Evolutionary conservation across 1,139 yeast species (phyloP).

Genomic region (Magnusiomyces starmeri): DNA sequence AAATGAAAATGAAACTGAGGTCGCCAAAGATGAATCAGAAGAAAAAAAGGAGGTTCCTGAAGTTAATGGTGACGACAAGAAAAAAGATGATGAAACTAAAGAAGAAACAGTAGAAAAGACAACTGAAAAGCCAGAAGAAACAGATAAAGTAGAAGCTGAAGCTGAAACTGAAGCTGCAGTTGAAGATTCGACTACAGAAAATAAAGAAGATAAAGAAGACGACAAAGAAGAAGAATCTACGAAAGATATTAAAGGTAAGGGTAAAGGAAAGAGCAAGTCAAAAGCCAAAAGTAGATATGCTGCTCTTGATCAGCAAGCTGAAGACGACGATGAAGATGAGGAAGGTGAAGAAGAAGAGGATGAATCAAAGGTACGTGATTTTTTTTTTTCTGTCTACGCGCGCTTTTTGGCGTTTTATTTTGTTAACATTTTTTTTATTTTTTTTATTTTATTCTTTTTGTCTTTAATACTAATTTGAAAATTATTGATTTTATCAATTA

Average conservation of each 20-base stretch:
- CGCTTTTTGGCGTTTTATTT: slow-evolving; percentile 10
- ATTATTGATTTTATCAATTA: not conserved
- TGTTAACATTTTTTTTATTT: too few species aligned
- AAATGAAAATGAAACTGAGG: not conserved
- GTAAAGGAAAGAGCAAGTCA: too few species aligned
- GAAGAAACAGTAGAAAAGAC: slow-evolving; percentile 26
- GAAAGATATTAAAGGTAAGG: slow-evolving; percentile 20
- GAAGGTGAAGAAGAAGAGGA: slow-evolving; percentile 29
- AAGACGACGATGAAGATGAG: slow-evolving; percentile 33
- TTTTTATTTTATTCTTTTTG: too few species aligned
- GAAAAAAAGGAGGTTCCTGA: slow-evolving; percentile 27
- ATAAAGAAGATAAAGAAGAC: not conserved
- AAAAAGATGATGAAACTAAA: slow-evolving; percentile 36
- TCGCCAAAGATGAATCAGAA: not conserved
- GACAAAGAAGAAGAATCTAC: slow-evolving; percentile 2
- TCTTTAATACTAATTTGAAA: not conserved
- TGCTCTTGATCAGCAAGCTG: slow-evolving; percentile 34
- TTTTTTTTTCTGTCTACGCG: slow-evolving; percentile 19
- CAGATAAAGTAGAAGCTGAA: slow-evolving; percentile 6
- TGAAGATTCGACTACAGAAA: not conserved
- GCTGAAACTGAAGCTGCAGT: slow-evolving; percentile 8
- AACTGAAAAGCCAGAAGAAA: slow-evolving; percentile 16
- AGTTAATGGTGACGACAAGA: slow-evolving; percentile 41
- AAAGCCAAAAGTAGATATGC: slow-evolving; percentile 21
- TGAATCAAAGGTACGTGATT: slow-evolving; percentile 27